These are phyloP conservation scores for Coemansia sp. DNA, from an alignment of 192 early-diverging fungal genomes.

Conservation along the genomic window DNA sequence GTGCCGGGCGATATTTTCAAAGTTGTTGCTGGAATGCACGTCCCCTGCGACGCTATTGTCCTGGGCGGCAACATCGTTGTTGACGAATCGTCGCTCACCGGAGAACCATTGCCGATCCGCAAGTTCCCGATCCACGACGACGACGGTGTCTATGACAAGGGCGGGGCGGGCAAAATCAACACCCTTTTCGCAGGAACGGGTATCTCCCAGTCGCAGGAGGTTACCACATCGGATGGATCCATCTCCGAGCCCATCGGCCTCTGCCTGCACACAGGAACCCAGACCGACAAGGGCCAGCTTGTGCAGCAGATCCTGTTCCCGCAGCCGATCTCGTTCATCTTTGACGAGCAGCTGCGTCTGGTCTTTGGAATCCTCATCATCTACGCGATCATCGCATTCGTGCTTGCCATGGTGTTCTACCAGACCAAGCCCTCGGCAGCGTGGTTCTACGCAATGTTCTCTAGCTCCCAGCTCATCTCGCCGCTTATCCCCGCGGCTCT, in stretches of 20 bases:
- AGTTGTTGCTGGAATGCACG: conserved; percentile 33
- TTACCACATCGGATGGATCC: conserved; percentile 24
- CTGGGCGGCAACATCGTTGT: conserved; percentile 65
- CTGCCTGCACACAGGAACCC: conserved; percentile 45
- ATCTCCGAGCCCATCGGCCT: conserved; percentile 40
- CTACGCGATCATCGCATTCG: conserved; percentile 54
- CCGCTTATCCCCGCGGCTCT: conserved; percentile 61
- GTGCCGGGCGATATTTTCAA: conserved; percentile 65
- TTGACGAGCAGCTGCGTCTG: conserved; percentile 63
- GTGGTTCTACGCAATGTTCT: conserved; percentile 64
- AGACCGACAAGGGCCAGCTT: conserved; percentile 58
- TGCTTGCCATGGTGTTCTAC: conserved; percentile 43
- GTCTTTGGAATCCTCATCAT: conserved; percentile 56
- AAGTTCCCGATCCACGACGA: conserved; percentile 67
- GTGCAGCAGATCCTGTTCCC: conserved; percentile 64
- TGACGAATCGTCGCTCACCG: conserved; percentile 71
- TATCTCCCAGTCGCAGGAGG: conserved; percentile 53
- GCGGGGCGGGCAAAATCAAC: conserved; percentile 57
- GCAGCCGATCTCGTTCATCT: conserved; percentile 58
- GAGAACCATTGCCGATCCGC: conserved; percentile 73
- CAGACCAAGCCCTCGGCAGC: conserved; percentile 54
- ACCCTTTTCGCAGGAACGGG: conserved; percentile 65
- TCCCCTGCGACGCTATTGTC: conserved; percentile 67
- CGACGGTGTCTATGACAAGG: conserved; percentile 35
- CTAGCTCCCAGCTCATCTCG: conserved; percentile 58